A percentile compares a stretch with the other conserved stretches of the same genome.
These are phyloP conservation scores for Eutreptiella sp. DNA, from an alignment of 208 protist genomes.

Conservation along the genomic window DNA sequence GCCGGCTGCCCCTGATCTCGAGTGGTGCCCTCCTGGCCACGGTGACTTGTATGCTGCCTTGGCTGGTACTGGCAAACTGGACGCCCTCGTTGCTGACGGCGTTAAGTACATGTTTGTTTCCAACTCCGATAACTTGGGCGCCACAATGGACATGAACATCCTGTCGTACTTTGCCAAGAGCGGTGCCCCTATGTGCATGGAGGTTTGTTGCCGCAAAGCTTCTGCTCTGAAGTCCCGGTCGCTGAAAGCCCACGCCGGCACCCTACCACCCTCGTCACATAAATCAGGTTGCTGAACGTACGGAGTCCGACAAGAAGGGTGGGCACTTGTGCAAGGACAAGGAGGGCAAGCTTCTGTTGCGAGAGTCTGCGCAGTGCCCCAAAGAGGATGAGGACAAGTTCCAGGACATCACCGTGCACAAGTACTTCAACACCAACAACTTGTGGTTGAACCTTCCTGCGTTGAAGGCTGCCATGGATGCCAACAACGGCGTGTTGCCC, in stretches of 20 bases:
- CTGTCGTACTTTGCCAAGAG: slow-evolving; percentile 69
- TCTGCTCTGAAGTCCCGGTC: too few species aligned
- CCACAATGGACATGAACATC: slow-evolving; percentile 68
- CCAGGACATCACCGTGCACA: slow-evolving; percentile 91
- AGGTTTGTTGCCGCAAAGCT: too few species aligned
- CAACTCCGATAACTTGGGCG: slow-evolving; percentile 99
- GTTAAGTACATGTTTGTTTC: slow-evolving; percentile 96
- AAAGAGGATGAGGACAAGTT: slow-evolving; percentile 84
- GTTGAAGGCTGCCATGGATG: slow-evolving; percentile 57
- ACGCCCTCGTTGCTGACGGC: slow-evolving; percentile 66
- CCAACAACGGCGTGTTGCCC: slow-evolving; percentile 48
- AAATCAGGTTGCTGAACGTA: too few species aligned
- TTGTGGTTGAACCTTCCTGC: slow-evolving; percentile 90
- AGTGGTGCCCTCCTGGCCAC: slow-evolving; percentile 98
- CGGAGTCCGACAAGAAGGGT: slow-evolving; percentile 82
- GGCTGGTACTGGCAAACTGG: slow-evolving; percentile 73
- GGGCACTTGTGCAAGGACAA: slow-evolving; percentile 65
- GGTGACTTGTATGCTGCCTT: slow-evolving; percentile 95
- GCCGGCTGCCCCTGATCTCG: slow-evolving; percentile 41
- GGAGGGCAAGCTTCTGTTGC: slow-evolving; percentile 54
- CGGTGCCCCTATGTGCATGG: slow-evolving; percentile 77
- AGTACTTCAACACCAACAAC: slow-evolving; percentile 99
- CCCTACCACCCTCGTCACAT: too few species aligned
- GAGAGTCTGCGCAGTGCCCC: slow-evolving; percentile 75
- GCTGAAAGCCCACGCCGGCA: too few species aligned